A percentile compares a stretch with the other conserved stretches of the same genome.
phyloP scores from a whole-genome alignment of 306 rosid species.

The Dalbergia cultrata region DNA sequence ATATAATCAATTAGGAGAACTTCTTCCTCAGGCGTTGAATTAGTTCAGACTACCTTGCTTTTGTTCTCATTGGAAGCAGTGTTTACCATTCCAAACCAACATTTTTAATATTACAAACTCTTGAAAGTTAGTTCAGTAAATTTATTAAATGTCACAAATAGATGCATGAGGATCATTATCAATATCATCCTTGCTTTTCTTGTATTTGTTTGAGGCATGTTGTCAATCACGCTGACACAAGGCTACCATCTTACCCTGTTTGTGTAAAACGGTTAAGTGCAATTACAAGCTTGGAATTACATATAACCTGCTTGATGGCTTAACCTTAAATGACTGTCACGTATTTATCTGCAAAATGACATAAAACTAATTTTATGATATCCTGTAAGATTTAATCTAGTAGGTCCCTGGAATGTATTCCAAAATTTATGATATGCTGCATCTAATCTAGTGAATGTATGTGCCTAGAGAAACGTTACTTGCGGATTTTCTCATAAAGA shows the following conservation, averaged over 20 bases:
- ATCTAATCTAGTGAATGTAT: conserved; percentile 27
- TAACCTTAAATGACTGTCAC: background rate
- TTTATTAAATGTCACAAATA: conserved; percentile 4
- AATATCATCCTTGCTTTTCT: conserved; percentile 28
- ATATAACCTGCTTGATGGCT: conserved; percentile 25
- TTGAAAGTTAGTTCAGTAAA: conserved; percentile 35
- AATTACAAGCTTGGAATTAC: conserved; percentile 12
- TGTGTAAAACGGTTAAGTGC: conserved; percentile 23
- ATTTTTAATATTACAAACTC: conserved; percentile 18
- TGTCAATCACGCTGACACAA: conserved; percentile 23
- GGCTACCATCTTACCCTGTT: conserved; percentile 1
- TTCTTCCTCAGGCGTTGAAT: too few relatives aligned
- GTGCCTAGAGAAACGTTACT: conserved; percentile 28
- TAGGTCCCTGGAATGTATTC: conserved; percentile 13
- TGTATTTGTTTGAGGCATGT: conserved; percentile 12
- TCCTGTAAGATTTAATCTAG: conserved; percentile 1
- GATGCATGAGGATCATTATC: conserved; percentile 26
- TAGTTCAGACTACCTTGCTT: conserved; percentile 6
- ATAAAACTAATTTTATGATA: conserved; percentile 33
- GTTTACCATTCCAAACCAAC: conserved; percentile 20
- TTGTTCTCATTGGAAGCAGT: conserved; percentile 24
- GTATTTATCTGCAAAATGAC: conserved; percentile 30
- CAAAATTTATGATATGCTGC: conserved; percentile 9
- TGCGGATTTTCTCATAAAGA: conserved; percentile 29
- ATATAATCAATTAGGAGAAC: background rate